phyloP scores from a whole-genome alignment of 2,329 filamentous ascomycete species.

The Knoxdaviesia proteae region DNA sequence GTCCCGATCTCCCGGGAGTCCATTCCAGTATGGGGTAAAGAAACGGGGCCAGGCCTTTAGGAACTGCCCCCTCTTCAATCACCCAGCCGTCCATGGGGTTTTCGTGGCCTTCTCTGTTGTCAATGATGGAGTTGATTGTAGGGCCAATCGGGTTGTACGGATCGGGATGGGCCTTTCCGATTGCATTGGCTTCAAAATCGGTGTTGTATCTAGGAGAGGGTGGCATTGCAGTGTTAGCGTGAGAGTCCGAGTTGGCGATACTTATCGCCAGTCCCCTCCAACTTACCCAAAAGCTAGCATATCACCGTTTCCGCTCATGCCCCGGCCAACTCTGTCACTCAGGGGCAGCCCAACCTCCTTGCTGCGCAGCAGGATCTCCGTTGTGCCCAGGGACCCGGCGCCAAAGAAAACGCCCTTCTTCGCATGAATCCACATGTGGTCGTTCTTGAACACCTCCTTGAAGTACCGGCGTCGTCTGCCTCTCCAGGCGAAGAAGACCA shows the following conservation, averaged over 20 bases:
- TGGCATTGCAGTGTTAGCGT: background rate
- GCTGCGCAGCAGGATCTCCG: slow-evolving; percentile 42
- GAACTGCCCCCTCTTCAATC: slow-evolving; percentile 42
- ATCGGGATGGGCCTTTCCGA: slow-evolving; percentile 28
- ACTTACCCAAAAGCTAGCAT: slow-evolving; percentile 39
- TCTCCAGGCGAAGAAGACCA: slow-evolving; percentile 45
- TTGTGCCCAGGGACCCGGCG: slow-evolving; percentile 42
- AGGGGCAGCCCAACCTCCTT: slow-evolving; percentile 34
- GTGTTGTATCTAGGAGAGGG: slow-evolving; percentile 29
- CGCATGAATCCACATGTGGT: slow-evolving; percentile 47
- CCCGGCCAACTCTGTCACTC: slow-evolving; percentile 34
- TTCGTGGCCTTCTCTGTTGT: slow-evolving; percentile 27
- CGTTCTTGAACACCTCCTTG: slow-evolving; percentile 29
- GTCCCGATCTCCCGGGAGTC: slow-evolving; percentile 23
- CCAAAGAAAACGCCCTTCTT: slow-evolving; percentile 45
- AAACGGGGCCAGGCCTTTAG: slow-evolving; percentile 31
- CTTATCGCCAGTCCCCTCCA: background rate
- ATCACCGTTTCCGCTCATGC: slow-evolving; percentile 47
- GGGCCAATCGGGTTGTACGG: slow-evolving; percentile 34
- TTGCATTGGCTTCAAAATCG: slow-evolving; percentile 31
- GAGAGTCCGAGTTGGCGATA: background rate
- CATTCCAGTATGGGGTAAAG: slow-evolving; percentile 35
- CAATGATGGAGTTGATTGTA: slow-evolving; percentile 41
- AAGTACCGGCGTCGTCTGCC: slow-evolving; percentile 34
- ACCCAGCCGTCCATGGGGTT: slow-evolving; percentile 41